Evolutionary conservation across 2,329 filamentous ascomycete genomes (phyloP), one percentile per base, ranked within the genome.

Genomic region (Gliomastix tumulicola): DNA sequence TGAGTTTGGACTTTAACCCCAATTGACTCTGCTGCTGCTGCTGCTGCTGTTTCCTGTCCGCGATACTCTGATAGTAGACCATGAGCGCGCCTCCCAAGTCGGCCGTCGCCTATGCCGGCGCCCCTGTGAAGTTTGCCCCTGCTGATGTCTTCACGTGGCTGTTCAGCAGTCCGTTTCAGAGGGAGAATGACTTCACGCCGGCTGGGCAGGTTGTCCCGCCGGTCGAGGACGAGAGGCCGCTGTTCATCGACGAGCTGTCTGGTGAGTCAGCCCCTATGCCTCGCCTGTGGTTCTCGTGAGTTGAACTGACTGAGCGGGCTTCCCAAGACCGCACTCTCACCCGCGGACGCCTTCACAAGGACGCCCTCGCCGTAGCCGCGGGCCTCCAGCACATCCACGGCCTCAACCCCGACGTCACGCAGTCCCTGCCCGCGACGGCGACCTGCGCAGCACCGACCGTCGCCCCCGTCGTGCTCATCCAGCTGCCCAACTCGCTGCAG

Each of bases 401-500:
- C 19, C 55, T 66, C 2, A 47, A 63, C 20, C 59, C 60, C 17
- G 49, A 51, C 22, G 39, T 56, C 6, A 35, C 57, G 9, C 45
- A 52, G 28, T 48, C 48, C 21, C 59, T 66, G 0, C 63, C 62
- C 2, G 53, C 57, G 2, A 66, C 63, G 3, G 46, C 62, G 8
- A 56, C 60, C 11, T 66, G 63, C 33, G 39, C 51, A 5, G 41
- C 49, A 1, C 60, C 63, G 4, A 55, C 65, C 39, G 47, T 66
- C 34, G 57, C 62, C 1, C 62, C 63, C 3, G 50, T 66, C 12
- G 61, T 66, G 18, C 52, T 66, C 20, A 49, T 66, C 41, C 63
- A 66, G 40, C 50, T 66, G 9, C 62, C 63, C 27, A 66, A 66
- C 44, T 62, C 54, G 35, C 48, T 65, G 3, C 50, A 56, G n/a